Evolutionary conservation across 345 rosid species (phyloP), one percentile per base, ranked within the genome.

Genomic region (Eucalyptus pauciflora): DNA sequence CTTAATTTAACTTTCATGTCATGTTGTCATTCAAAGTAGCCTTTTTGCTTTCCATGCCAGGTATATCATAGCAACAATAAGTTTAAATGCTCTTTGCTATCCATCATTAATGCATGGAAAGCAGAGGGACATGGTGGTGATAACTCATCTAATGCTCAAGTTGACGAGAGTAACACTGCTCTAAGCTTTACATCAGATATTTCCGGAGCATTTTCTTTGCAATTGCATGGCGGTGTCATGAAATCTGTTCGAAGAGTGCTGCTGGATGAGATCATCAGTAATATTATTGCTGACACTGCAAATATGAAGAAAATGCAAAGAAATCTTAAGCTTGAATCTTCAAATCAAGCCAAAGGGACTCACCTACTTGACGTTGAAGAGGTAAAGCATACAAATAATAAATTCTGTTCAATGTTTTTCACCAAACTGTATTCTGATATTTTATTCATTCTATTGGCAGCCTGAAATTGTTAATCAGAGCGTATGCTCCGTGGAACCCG

Each of bases 241-340:
- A 96, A 95, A 93, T 91, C 93, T 51, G 97, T 97, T 76, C 97
- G 99, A 88, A 93, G 97, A 91, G 95, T 95, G 90, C 89, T 95
- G 29, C 90, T 98, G n/a, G 97, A 98, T 92, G 99, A 97, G 92
- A 94, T 98, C 90, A 95, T 97, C 85, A 91, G 96, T 90, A 90
- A 91, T 87, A 89, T 93, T 67, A 95, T 97, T 86, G 91, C 95
- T 69, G 98, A 95, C 86, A 93, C 92, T 71, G 89, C 90, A 86
- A 90, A 91, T 89, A 87, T 90, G 58, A 96, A 93, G 91, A 97
- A 93, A 92, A 87, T 90, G 71, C 91, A 92, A 76, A 93, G 90
- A 88, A 92, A 90, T 93, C 91, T 91, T 62, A 92, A 92, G 91
- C 89, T 90, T 88, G 93, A 87, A 86, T 79, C 89, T 85, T 87